A percentile compares a stretch with the other conserved stretches of the same genome.
These are phyloP conservation scores for Chrysanthemum lavandulifolium DNA, from an alignment of 129 eudicot genomes.

Conservation along the genomic window DNA sequence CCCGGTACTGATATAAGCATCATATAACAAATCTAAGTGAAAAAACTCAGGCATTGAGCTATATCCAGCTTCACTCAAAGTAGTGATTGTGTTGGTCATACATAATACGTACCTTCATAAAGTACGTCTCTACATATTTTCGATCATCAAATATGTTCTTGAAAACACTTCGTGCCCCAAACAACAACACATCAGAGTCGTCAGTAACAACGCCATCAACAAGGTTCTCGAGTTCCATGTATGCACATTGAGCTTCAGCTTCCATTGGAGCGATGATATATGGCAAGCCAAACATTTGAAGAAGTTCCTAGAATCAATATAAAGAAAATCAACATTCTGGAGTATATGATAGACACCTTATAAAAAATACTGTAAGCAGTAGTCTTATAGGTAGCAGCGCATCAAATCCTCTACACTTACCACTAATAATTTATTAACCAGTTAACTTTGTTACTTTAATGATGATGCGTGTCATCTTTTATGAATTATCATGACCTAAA, in stretches of 20 bases:
- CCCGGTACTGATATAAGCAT: too few species aligned
- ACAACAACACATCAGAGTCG: slow-evolving; percentile 91
- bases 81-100: neutral
- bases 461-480: too few species aligned
- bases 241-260: slow-evolving; percentile 99
- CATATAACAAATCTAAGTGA: too few species aligned
- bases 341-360: neutral
- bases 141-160: slow-evolving; percentile 97
- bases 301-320: slow-evolving; percentile 66
- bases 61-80: neutral
- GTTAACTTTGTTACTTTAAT: too few species aligned
- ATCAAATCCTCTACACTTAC: too few species aligned
- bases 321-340: neutral
- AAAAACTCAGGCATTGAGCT: neutral
- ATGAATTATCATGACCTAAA: too few species aligned
- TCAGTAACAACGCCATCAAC: slow-evolving; percentile 99
- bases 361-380: too few species aligned
- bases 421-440: too few species aligned
- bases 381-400: too few species aligned
- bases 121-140: slow-evolving; percentile 94
- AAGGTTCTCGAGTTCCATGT: slow-evolving; percentile 83
- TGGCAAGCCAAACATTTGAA: slow-evolving; percentile 99
- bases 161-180: slow-evolving; percentile 91
- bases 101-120: slow-evolving; percentile 64
- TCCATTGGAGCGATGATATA: slow-evolving; percentile 98